Evolutionary conservation across 805 yeast genomes (phyloP).

Genomic region (Yamadazyma nakazawae): DNA sequence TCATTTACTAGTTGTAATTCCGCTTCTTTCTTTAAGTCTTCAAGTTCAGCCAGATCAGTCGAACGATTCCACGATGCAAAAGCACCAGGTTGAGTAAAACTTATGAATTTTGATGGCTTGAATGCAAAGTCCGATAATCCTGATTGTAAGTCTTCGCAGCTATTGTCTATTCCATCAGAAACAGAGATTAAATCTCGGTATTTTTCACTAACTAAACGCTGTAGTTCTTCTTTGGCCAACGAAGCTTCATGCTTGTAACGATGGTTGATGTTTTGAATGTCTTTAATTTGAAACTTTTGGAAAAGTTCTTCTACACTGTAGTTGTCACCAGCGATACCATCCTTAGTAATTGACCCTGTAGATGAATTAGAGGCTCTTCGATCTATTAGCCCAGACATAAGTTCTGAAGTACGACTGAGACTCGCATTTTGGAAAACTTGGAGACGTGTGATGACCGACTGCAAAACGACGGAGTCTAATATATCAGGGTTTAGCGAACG

Average conservation of each 20-base stretch:
- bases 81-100: constrained; percentile 15
- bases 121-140: constrained; percentile 32
- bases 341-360: not conserved
- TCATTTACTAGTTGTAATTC: constrained; percentile 13
- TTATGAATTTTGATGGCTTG: constrained; percentile 24
- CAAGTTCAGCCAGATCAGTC: not conserved
- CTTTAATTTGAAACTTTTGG: constrained; percentile 26
- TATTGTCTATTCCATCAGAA: constrained; percentile 40
- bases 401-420: not conserved
- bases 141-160: constrained; percentile 24
- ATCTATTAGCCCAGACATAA: constrained; percentile 1
- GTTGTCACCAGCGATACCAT: not conserved
- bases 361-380: not conserved
- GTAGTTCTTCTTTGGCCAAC: constrained; percentile 31
- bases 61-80: not conserved
- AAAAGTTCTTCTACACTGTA: constrained; percentile 35
- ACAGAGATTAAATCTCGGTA: constrained; percentile 42
- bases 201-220: constrained; percentile 36
- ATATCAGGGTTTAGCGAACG: too few relatives aligned
- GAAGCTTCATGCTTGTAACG: constrained; percentile 27
- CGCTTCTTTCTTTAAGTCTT: constrained; percentile 10
- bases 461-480: not conserved
- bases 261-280: constrained; percentile 28
- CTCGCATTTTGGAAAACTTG: not conserved
- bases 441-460: not conserved